phyloP scores from a whole-genome alignment of 2,329 filamentous ascomycete genomes.

The Mollisia scopiformis region DNA sequence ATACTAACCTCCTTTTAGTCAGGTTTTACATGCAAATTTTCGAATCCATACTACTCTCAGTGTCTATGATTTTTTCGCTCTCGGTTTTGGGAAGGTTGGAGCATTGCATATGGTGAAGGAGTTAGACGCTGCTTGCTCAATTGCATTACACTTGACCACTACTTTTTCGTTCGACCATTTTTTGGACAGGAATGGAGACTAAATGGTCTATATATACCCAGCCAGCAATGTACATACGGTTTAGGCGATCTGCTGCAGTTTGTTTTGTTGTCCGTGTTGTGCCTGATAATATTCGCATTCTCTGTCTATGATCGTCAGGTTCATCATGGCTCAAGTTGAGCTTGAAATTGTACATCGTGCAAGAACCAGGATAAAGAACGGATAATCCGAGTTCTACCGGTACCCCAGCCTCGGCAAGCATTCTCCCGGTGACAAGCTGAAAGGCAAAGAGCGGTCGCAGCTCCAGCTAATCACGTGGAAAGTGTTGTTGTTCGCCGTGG shows the following conservation, averaged over 20 bases:
- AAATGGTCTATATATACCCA: neutral
- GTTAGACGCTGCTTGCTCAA: neutral
- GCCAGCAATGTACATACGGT: neutral
- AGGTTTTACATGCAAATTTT: slow-evolving; percentile 19
- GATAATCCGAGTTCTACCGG: too few species aligned
- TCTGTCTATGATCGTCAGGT: neutral
- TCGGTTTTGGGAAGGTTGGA: neutral
- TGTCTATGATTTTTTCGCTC: slow-evolving; percentile 16
- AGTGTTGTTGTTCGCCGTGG: too few species aligned
- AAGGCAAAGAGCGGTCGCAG: too few species aligned
- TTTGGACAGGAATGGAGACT: neutral
- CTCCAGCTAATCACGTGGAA: too few species aligned
- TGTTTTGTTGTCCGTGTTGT: neutral
- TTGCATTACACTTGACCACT: neutral
- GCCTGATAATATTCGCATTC: neutral
- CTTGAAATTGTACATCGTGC: neutral
- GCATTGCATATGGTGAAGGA: slow-evolving; percentile 5
- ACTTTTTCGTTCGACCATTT: neutral
- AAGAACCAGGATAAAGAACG: neutral
- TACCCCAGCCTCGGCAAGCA: too few species aligned
- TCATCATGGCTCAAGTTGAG: neutral
- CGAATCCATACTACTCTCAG: slow-evolving; percentile 22
- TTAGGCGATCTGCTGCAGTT: neutral
- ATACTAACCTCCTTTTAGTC: slow-evolving; percentile 5
- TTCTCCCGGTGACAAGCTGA: too few species aligned